Conservation (phyloP, 768 basidiomycete species). For the Suillus bovinus region DNA sequence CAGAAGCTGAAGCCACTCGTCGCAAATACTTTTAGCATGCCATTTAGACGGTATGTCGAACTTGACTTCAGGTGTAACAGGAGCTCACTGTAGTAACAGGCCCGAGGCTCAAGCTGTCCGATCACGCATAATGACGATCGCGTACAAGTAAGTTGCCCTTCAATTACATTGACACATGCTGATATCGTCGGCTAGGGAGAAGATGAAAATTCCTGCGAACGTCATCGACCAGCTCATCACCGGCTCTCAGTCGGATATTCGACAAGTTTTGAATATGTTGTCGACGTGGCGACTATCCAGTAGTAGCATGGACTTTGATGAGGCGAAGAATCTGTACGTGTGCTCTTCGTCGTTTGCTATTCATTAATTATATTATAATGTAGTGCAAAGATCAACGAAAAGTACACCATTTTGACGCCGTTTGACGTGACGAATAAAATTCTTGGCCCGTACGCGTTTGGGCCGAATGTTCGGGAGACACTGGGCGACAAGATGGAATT, state of each 20-base stretch:
- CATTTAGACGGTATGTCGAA: conserved; percentile 69
- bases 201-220: conserved; percentile 87
- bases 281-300: conserved; percentile 94
- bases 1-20: conserved; percentile 89
- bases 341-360: not conserved
- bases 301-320: conserved; percentile 83
- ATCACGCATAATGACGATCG: conserved; percentile 84
- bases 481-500: conserved; percentile 91
- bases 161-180: not conserved
- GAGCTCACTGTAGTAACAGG: conserved; percentile 39
- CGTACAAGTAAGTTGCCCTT: conserved; percentile 72
- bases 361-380: not conserved
- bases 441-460: conserved; percentile 90
- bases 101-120: conserved; percentile 77
- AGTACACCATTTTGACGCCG: conserved; percentile 86
- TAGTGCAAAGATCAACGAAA: conserved; percentile 89
- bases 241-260: conserved; percentile 93
- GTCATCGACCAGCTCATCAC: conserved; percentile 90
- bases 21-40: conserved; percentile 67
- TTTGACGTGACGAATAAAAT: conserved; percentile 91
- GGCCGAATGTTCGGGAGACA: conserved; percentile 74
- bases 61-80: not conserved
- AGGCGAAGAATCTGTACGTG: conserved; percentile 86
- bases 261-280: conserved; percentile 96
- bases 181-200: conserved; percentile 58